A percentile compares a stretch with the other conserved stretches of the same genome.
These are phyloP conservation scores for Parachaetomium inaequale DNA, from an alignment of 495 filamentous ascomycete species.

Conservation along the genomic window DNA sequence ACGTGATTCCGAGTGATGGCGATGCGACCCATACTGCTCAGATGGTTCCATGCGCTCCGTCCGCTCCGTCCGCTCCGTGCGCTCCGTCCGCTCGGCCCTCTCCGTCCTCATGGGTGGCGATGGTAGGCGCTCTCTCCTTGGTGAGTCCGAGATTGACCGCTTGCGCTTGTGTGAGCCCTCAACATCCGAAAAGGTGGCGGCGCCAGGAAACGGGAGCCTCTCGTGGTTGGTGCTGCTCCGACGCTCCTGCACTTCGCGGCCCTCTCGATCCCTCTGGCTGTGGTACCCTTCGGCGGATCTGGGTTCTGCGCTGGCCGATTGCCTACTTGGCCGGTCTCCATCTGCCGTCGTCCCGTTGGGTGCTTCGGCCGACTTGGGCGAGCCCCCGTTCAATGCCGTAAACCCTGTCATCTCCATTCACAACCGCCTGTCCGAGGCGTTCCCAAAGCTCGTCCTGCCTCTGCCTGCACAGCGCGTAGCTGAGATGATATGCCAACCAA, in stretches of 20 bases:
- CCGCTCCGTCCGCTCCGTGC: slow-evolving; percentile 19
- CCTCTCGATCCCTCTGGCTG: slow-evolving; percentile 29
- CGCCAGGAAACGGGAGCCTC: slow-evolving; percentile 35
- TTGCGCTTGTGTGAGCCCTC: slow-evolving; percentile 53
- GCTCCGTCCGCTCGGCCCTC: slow-evolving; percentile 8
- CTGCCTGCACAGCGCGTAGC: too few species aligned
- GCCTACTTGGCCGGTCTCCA: slow-evolving; percentile 27
- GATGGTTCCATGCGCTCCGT: slow-evolving; percentile 21
- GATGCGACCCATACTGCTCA: slow-evolving; percentile 30
- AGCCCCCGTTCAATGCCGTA: slow-evolving; percentile 48
- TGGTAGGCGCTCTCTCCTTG: slow-evolving; percentile 30
- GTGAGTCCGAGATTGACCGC: slow-evolving; percentile 47
- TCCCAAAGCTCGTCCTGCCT: not conserved
- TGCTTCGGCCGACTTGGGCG: slow-evolving; percentile 39
- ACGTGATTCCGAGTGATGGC: slow-evolving; percentile 37
- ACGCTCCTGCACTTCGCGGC: slow-evolving; percentile 23
- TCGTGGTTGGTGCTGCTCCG: slow-evolving; percentile 37
- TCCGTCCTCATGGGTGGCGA: slow-evolving; percentile 27
- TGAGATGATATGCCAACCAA: too few species aligned
- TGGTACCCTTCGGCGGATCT: slow-evolving; percentile 31
- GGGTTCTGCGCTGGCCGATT: slow-evolving; percentile 28
- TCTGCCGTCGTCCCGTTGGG: slow-evolving; percentile 29
- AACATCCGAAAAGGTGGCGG: slow-evolving; percentile 35
- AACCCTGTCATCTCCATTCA: slow-evolving; percentile 45
- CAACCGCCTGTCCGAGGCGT: slow-evolving; percentile 11